Percentiles rank a stretch among this genome's conserved stretches.
These are phyloP conservation scores for Phanerodontia chrysosporium DNA, from an alignment of 768 basidiomycete species.

Conservation along the genomic window DNA sequence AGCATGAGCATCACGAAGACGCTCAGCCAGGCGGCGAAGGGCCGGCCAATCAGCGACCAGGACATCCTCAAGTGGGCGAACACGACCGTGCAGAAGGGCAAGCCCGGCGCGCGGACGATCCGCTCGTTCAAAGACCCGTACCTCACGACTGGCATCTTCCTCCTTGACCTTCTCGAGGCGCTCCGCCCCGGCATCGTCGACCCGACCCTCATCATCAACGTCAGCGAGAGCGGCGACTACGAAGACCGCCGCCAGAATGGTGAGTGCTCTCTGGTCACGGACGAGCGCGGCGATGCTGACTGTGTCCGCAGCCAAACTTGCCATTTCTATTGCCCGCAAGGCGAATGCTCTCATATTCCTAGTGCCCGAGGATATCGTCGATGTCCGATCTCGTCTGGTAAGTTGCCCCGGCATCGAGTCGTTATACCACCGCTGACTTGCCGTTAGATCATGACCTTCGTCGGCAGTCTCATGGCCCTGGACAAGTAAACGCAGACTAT, in stretches of 20 bases:
- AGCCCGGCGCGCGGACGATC: slow-evolving; percentile 57
- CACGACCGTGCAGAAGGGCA: slow-evolving; percentile 71
- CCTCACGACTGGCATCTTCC: slow-evolving; percentile 85
- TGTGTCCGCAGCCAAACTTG: slow-evolving; percentile 80
- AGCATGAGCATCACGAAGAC: slow-evolving; percentile 91
- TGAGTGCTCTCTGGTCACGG: slow-evolving; percentile 31
- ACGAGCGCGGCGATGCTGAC: neutral
- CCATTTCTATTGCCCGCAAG: slow-evolving; percentile 98
- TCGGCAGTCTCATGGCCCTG: slow-evolving; percentile 87
- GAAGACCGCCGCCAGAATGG: slow-evolving; percentile 93
- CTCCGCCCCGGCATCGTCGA: slow-evolving; percentile 95
- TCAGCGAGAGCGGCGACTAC: slow-evolving; percentile 59
- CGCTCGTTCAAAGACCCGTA: slow-evolving; percentile 93
- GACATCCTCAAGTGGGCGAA: slow-evolving; percentile 98
- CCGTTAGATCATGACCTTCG: slow-evolving; percentile 88
- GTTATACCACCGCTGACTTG: neutral
- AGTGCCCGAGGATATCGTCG: slow-evolving; percentile 96
- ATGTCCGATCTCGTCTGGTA: slow-evolving; percentile 86
- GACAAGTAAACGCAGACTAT: slow-evolving; percentile 27
- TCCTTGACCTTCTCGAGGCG: slow-evolving; percentile 88
- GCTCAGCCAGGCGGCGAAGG: slow-evolving; percentile 71
- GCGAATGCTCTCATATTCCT: slow-evolving; percentile 95
- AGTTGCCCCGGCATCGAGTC: slow-evolving; percentile 21
- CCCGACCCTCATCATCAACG: slow-evolving; percentile 67
- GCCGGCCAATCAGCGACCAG: slow-evolving; percentile 82